Conservation (phyloP, 495 filamentous ascomycete genomes). For the Aspergillus diversus region DNA sequence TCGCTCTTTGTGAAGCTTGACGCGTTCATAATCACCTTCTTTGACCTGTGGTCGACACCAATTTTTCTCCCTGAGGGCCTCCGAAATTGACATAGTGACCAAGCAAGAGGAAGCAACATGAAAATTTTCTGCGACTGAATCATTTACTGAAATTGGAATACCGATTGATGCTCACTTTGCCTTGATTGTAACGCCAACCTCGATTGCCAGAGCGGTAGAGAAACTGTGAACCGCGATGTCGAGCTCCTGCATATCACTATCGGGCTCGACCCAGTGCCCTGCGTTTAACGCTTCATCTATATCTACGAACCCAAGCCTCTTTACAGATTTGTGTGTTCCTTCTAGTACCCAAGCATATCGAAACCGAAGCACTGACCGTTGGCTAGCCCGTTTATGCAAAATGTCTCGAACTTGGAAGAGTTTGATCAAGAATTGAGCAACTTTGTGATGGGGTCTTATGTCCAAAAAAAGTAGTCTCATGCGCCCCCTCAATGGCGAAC, state of each 20-base stretch:
- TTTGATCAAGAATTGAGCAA: constrained; percentile 78
- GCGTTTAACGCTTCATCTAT: constrained; percentile 84
- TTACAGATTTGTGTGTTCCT: constrained; percentile 73
- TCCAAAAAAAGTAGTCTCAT: constrained; percentile 68
- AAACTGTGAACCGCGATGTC: constrained; percentile 37
- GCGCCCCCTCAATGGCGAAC: background rate
- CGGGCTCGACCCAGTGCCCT: constrained; percentile 76
- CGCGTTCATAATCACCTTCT: constrained; percentile 14
- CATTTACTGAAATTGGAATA: constrained; percentile 9
- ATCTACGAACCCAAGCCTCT: constrained; percentile 67
- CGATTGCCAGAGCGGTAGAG: background rate
- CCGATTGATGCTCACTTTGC: constrained; percentile 10
- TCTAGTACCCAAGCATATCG: constrained; percentile 2
- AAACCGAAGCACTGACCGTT: constrained; percentile 32
- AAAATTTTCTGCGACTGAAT: constrained; percentile 10
- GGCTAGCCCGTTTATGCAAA: constrained; percentile 81
- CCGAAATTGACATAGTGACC: background rate
- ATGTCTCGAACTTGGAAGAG: constrained; percentile 70
- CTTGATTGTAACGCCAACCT: background rate
- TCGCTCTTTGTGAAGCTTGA: constrained; percentile 31
- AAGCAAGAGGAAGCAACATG: constrained; percentile 21
- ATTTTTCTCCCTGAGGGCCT: background rate
- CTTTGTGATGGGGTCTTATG: constrained; percentile 76
- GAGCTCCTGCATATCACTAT: constrained; percentile 72
- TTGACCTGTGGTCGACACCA: constrained; percentile 26